These are phyloP conservation scores for Plasmodium malariae DNA, from an alignment of 169 alveolate genomes.

Conservation along the genomic window DNA sequence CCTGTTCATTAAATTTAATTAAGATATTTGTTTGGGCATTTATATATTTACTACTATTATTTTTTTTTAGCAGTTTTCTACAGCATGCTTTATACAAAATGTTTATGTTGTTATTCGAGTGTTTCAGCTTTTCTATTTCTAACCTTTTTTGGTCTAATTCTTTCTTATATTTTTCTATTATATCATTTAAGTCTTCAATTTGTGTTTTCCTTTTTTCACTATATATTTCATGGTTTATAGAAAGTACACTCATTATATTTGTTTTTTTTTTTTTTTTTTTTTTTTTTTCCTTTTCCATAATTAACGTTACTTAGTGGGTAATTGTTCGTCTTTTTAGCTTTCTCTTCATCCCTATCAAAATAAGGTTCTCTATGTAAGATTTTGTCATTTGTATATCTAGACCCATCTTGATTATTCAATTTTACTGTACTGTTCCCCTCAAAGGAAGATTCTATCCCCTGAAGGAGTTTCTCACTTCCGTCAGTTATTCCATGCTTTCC, in stretches of 20 bases:
- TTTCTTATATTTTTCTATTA: slow-evolving; percentile 40
- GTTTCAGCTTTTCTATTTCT: slow-evolving; percentile 56
- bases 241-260: neutral
- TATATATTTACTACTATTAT: neutral
- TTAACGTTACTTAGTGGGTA: neutral
- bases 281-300: neutral
- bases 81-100: slow-evolving; percentile 42
- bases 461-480: too few species aligned
- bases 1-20: slow-evolving; percentile 5
- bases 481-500: too few species aligned
- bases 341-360: neutral
- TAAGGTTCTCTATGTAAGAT: too few species aligned
- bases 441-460: too few species aligned
- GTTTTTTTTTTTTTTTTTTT: neutral
- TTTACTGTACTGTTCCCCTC: too few species aligned
- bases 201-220: neutral
- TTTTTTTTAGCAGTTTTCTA: slow-evolving; percentile 13
- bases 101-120: slow-evolving; percentile 26
- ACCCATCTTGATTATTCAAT: too few species aligned
- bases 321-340: slow-evolving; percentile 1
- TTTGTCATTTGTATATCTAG: too few species aligned
- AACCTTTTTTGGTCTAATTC: slow-evolving; percentile 15
- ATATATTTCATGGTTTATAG: neutral
- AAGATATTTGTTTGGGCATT: neutral
- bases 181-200: slow-evolving; percentile 16